Conservation (phyloP, 108 stramenopile species). For the Schizochytrium sp. region DNA sequence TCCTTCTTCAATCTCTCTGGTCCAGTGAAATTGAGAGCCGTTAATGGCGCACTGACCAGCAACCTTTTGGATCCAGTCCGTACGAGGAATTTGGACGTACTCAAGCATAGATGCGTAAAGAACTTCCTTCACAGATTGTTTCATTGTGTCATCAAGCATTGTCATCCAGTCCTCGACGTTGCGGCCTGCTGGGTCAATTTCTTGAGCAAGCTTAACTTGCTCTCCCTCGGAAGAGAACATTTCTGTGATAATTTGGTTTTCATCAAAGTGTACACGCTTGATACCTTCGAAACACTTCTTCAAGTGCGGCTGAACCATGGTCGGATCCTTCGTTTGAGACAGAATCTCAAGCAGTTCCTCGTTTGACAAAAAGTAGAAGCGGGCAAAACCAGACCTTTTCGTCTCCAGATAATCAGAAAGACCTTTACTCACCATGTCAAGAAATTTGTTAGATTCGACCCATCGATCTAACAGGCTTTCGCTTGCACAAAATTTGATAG, state of each 20-base stretch:
- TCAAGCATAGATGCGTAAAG: constrained; percentile 63
- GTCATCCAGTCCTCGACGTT: constrained; percentile 82
- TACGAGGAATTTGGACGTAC: constrained; percentile 70
- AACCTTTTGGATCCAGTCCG: constrained; percentile 79
- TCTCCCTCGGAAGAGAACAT: constrained; percentile 79
- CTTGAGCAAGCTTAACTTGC: constrained; percentile 65
- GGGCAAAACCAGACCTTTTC: constrained; percentile 77
- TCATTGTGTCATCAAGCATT: constrained; percentile 77
- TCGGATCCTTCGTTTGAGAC: constrained; percentile 78
- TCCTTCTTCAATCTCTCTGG: constrained; percentile 72
- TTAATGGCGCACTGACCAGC: constrained; percentile 79
- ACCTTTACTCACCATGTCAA: constrained; percentile 80
- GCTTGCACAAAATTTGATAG: constrained; percentile 77
- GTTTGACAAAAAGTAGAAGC: constrained; percentile 82
- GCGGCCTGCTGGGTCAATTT: constrained; percentile 77
- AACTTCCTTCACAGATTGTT: constrained; percentile 69
- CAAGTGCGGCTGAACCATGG: constrained; percentile 78
- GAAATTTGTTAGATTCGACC: constrained; percentile 71
- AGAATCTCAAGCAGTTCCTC: constrained; percentile 81
- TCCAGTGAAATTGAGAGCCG: constrained; percentile 81
- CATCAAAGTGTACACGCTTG: constrained; percentile 66
- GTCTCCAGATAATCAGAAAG: constrained; percentile 81
- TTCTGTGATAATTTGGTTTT: constrained; percentile 70
- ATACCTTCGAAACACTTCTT: constrained; percentile 83
- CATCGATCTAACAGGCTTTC: constrained; percentile 77